These are phyloP conservation scores for Theobroma grandiflorum DNA, from an alignment of 441 rosid species.

Conservation along the genomic window DNA sequence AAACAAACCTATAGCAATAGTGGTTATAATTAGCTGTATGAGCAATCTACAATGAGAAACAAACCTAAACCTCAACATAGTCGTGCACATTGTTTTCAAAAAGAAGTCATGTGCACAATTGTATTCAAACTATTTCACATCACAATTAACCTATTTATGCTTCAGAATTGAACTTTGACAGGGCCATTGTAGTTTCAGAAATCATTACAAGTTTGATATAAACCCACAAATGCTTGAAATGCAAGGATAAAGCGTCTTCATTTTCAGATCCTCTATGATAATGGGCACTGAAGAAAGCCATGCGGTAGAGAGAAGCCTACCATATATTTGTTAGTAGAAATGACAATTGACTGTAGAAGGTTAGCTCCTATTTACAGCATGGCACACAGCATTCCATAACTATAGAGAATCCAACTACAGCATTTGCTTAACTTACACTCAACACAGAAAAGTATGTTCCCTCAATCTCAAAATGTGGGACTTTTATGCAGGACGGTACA, in stretches of 20 bases:
- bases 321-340: neutral
- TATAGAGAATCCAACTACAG: neutral
- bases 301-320: neutral
- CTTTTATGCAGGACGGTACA: neutral
- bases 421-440: neutral
- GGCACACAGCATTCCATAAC: neutral
- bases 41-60: neutral
- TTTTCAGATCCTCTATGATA: neutral
- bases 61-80: neutral
- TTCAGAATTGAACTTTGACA: neutral
- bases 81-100: neutral
- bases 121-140: neutral
- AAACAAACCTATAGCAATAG: neutral
- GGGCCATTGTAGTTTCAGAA: neutral
- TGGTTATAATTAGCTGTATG: neutral
- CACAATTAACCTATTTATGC: neutral
- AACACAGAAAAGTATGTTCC: neutral
- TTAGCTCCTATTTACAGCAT: neutral
- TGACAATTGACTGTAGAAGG: neutral
- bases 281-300: neutral
- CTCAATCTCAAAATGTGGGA: neutral
- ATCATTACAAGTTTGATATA: neutral
- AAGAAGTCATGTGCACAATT: neutral
- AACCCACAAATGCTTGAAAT: neutral
- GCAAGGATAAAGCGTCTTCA: neutral